Evolutionary conservation across 192 early-diverging fungal species (phyloP).

Genomic region (Coemansia sp.): DNA sequence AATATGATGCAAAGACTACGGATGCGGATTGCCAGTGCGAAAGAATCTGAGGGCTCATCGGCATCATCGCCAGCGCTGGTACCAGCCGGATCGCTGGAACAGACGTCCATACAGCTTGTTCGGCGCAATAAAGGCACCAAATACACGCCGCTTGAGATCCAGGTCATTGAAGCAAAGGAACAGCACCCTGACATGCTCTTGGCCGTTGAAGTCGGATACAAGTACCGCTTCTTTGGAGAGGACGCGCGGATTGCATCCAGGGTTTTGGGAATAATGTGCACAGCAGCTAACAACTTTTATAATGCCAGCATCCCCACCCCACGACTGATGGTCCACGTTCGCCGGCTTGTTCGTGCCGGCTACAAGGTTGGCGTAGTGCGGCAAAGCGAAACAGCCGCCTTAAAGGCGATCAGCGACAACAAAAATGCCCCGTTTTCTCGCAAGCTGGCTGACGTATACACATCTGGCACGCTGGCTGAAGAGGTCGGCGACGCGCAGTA

Average conservation of each 20-base stretch:
- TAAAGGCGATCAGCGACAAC: conserved; percentile 70
- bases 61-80: neutral
- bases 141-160: conserved; percentile 82
- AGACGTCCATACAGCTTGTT: conserved; percentile 46
- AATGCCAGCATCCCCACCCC: conserved; percentile 78
- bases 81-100: conserved; percentile 12
- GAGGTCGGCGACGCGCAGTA: conserved; percentile 71
- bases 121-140: conserved; percentile 33
- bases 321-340: conserved; percentile 78
- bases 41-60: conserved; percentile 4
- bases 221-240: conserved; percentile 87
- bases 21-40: conserved; percentile 20
- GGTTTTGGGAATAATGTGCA: conserved; percentile 78
- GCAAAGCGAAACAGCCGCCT: conserved; percentile 82
- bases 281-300: conserved; percentile 73
- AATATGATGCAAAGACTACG: conserved; percentile 30
- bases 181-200: conserved; percentile 72
- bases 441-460: conserved; percentile 77
- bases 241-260: conserved; percentile 81
- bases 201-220: conserved; percentile 92
- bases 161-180: conserved; percentile 73
- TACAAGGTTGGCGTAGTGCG: conserved; percentile 83
- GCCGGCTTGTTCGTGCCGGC: conserved; percentile 75
- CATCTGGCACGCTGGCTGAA: conserved; percentile 88
- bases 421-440: conserved; percentile 80